phyloP scores from a whole-genome alignment of 192 early-diverging fungal genomes.

The Backusella tuberculispora region DNA sequence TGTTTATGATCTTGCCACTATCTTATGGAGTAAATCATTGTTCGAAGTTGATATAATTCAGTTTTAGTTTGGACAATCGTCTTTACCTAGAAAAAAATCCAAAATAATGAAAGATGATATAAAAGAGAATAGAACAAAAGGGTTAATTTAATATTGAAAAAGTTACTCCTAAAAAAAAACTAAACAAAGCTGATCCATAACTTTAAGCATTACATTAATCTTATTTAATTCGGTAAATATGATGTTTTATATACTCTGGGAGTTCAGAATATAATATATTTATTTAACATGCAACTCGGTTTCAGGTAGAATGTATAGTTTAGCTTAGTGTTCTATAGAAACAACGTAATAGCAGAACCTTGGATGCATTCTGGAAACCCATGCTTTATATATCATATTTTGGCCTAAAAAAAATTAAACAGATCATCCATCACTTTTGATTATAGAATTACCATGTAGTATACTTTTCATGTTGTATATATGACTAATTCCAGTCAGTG shows the following conservation, averaged over 20 bases:
- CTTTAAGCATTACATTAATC: conserved; percentile 1
- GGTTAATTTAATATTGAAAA: conserved; percentile 15
- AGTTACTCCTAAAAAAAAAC: not conserved
- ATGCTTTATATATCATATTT: no score
- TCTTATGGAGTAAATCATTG: not conserved
- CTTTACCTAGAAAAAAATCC: not conserved
- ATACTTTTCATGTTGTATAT: no score
- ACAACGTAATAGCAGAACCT: not conserved
- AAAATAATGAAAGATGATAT: not conserved
- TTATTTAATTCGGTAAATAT: conserved; percentile 6
- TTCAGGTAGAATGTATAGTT: not conserved
- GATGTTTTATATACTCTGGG: no score
- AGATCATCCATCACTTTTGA: no score
- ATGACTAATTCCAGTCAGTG: no score
- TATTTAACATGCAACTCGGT: not conserved
- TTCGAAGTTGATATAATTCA: not conserved
- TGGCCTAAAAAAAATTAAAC: no score
- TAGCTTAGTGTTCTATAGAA: not conserved
- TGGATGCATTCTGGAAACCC: no score
- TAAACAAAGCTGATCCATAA: not conserved
- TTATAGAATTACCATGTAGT: no score
- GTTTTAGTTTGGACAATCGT: not conserved
- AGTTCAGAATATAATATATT: not conserved
- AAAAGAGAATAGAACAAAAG: not conserved
- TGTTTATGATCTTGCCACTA: not conserved